Conservation (phyloP, 2,329 filamentous ascomycete species). For the Hyphodiscus sp. region DNA sequence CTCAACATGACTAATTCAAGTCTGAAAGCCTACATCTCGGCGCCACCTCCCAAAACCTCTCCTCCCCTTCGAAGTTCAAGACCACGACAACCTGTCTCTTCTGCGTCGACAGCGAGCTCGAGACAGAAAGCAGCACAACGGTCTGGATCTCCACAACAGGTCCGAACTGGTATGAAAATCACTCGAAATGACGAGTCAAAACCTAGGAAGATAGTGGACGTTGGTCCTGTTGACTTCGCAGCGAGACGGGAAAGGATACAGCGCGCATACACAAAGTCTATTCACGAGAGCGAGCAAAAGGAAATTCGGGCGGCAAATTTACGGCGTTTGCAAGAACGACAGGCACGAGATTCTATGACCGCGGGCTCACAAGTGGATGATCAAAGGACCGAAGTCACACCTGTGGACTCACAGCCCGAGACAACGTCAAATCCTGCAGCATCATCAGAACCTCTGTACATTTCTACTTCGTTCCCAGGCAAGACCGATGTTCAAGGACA, state of each 20-base stretch:
- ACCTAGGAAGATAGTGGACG: constrained; percentile 44
- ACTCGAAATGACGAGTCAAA: constrained; percentile 29
- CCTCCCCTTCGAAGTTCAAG: constrained; percentile 75
- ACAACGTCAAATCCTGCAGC: constrained; percentile 2
- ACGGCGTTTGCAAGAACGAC: constrained; percentile 25
- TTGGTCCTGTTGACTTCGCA: constrained; percentile 79
- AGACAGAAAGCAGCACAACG: constrained; percentile 56
- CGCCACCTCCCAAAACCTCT: constrained; percentile 65
- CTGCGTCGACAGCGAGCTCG: constrained; percentile 65
- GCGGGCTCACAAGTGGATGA: not conserved
- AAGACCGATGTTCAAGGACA: constrained; percentile 8
- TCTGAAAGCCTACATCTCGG: constrained; percentile 68
- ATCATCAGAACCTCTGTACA: constrained; percentile 20
- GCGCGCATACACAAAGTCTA: constrained; percentile 78
- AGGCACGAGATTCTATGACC: not conserved
- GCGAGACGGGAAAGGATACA: constrained; percentile 76
- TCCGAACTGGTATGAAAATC: constrained; percentile 24
- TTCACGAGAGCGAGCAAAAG: constrained; percentile 62
- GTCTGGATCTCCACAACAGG: constrained; percentile 20
- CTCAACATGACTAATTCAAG: constrained; percentile 41
- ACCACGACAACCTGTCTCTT: constrained; percentile 71
- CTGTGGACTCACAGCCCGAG: constrained; percentile 3
- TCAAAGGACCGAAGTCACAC: constrained; percentile 3
- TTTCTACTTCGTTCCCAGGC: constrained; percentile 22
- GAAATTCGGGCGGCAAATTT: constrained; percentile 38